A percentile compares a stretch with the other conserved stretches of the same genome.
These are phyloP conservation scores for Silybum marianum DNA, from an alignment of 129 eudicot genomes.

Conservation along the genomic window DNA sequence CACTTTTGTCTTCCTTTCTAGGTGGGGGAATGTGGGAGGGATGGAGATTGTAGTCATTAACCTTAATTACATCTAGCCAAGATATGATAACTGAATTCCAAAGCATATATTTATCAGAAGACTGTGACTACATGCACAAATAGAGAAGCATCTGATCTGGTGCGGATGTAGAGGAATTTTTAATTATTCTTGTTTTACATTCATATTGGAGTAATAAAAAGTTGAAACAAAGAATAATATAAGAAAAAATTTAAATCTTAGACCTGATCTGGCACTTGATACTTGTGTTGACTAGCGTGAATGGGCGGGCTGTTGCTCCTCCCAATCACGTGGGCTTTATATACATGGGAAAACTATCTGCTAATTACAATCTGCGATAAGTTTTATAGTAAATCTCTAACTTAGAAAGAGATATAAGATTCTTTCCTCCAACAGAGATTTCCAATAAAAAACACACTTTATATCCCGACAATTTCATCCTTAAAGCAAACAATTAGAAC, in stretches of 20 bases:
- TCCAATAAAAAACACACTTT: background rate
- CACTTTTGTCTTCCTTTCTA: background rate
- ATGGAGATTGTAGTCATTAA: background rate
- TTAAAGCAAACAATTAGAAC: background rate
- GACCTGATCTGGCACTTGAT: conserved; percentile 4
- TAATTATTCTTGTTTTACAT: conserved; percentile 2
- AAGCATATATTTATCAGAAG: background rate
- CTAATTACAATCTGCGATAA: background rate
- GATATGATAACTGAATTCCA: conserved; percentile 6
- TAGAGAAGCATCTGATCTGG: background rate
- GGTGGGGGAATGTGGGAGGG: background rate
- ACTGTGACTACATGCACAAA: background rate
- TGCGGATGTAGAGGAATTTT: conserved; percentile 13
- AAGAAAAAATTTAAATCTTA: background rate
- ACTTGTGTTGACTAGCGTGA: background rate
- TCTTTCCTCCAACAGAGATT: background rate
- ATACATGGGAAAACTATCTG: background rate
- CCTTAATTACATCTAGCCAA: background rate
- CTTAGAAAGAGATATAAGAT: background rate
- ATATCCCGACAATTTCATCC: background rate
- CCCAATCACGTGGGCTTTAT: background rate
- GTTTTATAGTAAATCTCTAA: background rate
- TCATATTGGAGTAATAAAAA: conserved; percentile 3
- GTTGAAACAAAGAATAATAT: background rate
- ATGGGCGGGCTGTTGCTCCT: background rate